Base-by-base conservation (phyloP, 257 asterid genomes). In the Scutellaria minor region DNA sequence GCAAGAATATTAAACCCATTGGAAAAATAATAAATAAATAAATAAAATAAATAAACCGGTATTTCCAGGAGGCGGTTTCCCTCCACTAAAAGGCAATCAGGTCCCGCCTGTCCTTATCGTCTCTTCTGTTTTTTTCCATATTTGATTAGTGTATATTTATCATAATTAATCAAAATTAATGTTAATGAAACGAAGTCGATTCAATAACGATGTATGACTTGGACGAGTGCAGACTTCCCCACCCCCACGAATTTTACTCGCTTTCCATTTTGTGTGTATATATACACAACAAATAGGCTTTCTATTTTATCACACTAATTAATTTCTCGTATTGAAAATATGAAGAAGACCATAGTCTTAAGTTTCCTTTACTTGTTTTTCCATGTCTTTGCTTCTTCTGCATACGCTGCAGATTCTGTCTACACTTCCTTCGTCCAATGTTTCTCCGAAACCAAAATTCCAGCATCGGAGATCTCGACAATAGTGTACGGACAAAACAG, bases 401-500 rank as follows among this genome's bases (percentile, higher is more conserved):
- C 84, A 6, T 47, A 77, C 6, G 63, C 70, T 13, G 72, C 55
- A 40, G 61, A 76, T 51, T 53, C 81, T 0, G 60, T 74, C 14
- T 60, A 63, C 53, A 76, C 75, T 37, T 40, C 76, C 37, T 72
- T 85, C 6, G 64, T 68, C 2, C 51, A 68, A 9, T 85, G 90
- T 48, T 74, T 85, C n/a, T 4, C 78, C 5, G 69, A 61, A 1
- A 57, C 54, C 27, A 52, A 79, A 70, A 63, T 77, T 71, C 76
- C 83, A 1, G 14, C 55, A 1, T 40, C 74, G 41, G 78, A 79
- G 5, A 75, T 83, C 9, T 54, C 86, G 1, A 37, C 8, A 0
- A 82, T 82, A 4, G 20, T 87, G 0, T 87, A 80, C 75, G 40
- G 54, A 76, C 88, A 86, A n/a, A 75, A 42, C 51, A 80, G 37